phyloP scores from a whole-genome alignment of 352 stramenopile genomes.

The Phytophthora sp. region DNA sequence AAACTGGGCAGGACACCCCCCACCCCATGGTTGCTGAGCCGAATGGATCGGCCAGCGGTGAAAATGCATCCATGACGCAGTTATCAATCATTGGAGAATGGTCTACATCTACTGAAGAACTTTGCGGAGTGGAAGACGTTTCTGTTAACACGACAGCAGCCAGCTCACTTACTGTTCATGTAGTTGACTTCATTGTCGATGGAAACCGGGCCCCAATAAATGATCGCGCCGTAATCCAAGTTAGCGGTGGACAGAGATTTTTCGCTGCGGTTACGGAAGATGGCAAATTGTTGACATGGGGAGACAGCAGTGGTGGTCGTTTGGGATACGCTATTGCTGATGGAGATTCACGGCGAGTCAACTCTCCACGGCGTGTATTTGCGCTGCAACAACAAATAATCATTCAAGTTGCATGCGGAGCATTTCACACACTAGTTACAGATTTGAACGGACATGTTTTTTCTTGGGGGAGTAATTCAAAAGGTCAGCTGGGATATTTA shows the following conservation, averaged over 20 bases:
- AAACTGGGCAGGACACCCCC: slow-evolving; percentile 18
- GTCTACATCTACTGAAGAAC: slow-evolving; percentile 31
- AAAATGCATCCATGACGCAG: slow-evolving; percentile 9
- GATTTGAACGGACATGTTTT: slow-evolving; percentile 82
- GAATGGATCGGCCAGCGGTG: not conserved
- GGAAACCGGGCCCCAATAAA: not conserved
- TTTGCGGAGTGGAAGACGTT: not conserved
- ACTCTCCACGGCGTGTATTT: slow-evolving; percentile 40
- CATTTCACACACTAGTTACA: slow-evolving; percentile 70
- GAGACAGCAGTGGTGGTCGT: slow-evolving; percentile 62
- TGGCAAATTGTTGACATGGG: slow-evolving; percentile 63
- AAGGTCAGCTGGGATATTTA: slow-evolving; percentile 56
- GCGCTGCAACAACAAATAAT: slow-evolving; percentile 45
- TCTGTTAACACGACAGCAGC: not conserved
- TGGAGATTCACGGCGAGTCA: slow-evolving; percentile 50
- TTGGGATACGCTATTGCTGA: slow-evolving; percentile 59
- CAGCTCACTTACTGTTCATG: slow-evolving; percentile 14
- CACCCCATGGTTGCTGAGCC: not conserved
- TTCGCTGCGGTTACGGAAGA: slow-evolving; percentile 55
- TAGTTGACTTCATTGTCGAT: slow-evolving; percentile 24
- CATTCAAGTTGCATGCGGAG: slow-evolving; percentile 66
- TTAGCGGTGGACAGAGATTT: slow-evolving; percentile 60
- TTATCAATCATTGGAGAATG: slow-evolving; percentile 60
- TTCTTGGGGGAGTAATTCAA: slow-evolving; percentile 69
- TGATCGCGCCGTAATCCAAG: slow-evolving; percentile 33